Evolutionary conservation across 805 yeast genomes (phyloP).

Genomic region (Ogataea sp.): DNA sequence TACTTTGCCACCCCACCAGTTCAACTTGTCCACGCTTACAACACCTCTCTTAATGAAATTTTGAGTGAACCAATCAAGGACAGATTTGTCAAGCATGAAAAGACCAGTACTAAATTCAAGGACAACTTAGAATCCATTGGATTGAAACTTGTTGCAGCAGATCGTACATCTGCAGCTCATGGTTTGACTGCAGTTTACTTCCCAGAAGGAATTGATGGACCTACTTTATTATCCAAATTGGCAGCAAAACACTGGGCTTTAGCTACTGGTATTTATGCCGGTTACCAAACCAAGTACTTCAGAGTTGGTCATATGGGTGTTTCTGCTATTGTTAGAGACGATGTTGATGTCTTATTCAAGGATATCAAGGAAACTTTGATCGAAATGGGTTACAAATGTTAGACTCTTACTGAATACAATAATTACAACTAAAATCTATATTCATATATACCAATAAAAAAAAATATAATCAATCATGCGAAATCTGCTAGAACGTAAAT

Average conservation of each 20-base stretch:
- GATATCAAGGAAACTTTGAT: constrained; percentile 36
- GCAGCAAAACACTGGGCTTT: constrained; percentile 62
- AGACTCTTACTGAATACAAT: no score
- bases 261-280: constrained; percentile 88
- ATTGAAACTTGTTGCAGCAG: constrained; percentile 56
- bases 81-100: constrained; percentile 56
- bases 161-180: constrained; percentile 62
- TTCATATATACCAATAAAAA: no score
- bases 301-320: constrained; percentile 97
- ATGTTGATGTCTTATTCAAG: constrained; percentile 40
- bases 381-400: constrained; percentile 27
- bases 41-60: constrained; percentile 68
- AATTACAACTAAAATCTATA: no score
- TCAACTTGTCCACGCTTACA: constrained; percentile 75
- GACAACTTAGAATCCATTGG: constrained; percentile 48
- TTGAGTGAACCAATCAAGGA: constrained; percentile 37
- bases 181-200: constrained; percentile 82
- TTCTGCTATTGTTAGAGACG: constrained; percentile 52
- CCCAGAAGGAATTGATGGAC: constrained; percentile 66
- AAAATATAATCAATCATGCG: no score
- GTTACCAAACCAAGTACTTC: constrained; percentile 73
- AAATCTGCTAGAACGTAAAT: no score
- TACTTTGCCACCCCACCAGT: constrained; percentile 98
- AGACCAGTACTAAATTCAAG: constrained; percentile 62
- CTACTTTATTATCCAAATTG: constrained; percentile 51